phyloP scores from a whole-genome alignment of 768 basidiomycete species.

The Lentinula sp. region DNA sequence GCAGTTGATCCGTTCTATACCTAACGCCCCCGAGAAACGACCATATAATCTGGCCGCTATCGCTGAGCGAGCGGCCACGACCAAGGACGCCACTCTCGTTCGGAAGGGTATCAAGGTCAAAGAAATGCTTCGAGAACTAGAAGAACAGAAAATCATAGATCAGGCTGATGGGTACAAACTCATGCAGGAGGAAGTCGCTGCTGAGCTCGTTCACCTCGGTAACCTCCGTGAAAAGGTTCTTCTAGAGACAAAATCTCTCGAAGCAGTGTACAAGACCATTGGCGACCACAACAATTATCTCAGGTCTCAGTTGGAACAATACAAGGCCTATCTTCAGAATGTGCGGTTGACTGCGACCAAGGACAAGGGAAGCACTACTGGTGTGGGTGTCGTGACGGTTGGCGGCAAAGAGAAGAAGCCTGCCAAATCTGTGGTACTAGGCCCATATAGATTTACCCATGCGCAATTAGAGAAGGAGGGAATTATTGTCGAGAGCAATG shows the following conservation, averaged over 20 bases:
- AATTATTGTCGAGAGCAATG: constrained; percentile 98
- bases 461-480: constrained; percentile 98
- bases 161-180: constrained; percentile 79
- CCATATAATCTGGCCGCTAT: constrained; percentile 87
- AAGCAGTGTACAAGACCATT: constrained; percentile 98
- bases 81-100: constrained; percentile 93
- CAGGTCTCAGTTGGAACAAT: constrained; percentile 94
- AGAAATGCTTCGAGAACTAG: constrained; percentile 96
- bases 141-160: constrained; percentile 85
- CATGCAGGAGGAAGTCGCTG: constrained; percentile 96
- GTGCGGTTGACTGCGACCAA: constrained; percentile 86
- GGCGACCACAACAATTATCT: constrained; percentile 99
- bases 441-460: constrained; percentile 97
- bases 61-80: constrained; percentile 94
- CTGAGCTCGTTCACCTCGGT: constrained; percentile 93
- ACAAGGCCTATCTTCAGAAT: constrained; percentile 98
- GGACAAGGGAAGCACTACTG: constrained; percentile 82
- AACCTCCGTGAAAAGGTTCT: constrained; percentile 95
- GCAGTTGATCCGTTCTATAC: constrained; percentile 92
- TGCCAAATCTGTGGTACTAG: constrained; percentile 77
- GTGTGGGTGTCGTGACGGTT: constrained; percentile 91
- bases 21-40: constrained; percentile 72
- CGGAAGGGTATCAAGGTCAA: constrained; percentile 99
- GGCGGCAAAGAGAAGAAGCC: constrained; percentile 98
- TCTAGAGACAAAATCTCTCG: constrained; percentile 85